Evolutionary conservation across 768 basidiomycete species (phyloP).

Genomic region (Suillus subluteus): DNA sequence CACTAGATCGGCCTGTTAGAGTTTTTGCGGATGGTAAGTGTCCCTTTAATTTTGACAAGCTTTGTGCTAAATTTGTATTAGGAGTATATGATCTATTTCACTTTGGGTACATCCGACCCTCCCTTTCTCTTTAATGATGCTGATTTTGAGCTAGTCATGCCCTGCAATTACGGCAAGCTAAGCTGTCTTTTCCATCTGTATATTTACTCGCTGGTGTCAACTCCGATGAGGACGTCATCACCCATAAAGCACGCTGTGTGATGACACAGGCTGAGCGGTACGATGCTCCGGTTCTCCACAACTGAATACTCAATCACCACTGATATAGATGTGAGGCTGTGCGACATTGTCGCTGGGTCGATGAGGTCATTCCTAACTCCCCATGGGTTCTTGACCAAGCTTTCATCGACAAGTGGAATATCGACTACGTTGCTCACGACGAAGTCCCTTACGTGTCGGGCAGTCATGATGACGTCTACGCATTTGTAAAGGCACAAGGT

Average conservation of each 20-base stretch:
- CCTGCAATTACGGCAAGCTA: conserved; percentile 94
- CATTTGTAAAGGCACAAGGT: conserved; percentile 81
- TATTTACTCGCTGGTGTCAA: conserved; percentile 93
- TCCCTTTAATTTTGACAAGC: not conserved
- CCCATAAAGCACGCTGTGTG: conserved; percentile 81
- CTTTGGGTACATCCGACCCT: conserved; percentile 67
- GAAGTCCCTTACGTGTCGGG: conserved; percentile 83
- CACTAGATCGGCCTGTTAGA: conserved; percentile 76
- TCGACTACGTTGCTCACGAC: conserved; percentile 98
- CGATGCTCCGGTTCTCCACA: conserved; percentile 17
- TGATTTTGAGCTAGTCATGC: conserved; percentile 69
- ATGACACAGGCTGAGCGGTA: conserved; percentile 90
- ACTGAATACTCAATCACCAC: conserved; percentile 7
- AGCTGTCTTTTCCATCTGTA: conserved; percentile 88
- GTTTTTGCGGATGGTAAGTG: conserved; percentile 90
- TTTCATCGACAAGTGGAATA: conserved; percentile 83
- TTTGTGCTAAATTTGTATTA: conserved; percentile 32
- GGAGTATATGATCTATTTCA: conserved; percentile 98
- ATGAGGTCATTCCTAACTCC: conserved; percentile 87
- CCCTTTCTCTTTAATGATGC: not conserved
- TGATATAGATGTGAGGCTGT: conserved; percentile 74
- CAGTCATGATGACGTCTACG: conserved; percentile 88
- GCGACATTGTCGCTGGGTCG: conserved; percentile 98
- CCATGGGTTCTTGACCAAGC: conserved; percentile 88
- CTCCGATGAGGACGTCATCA: conserved; percentile 80